phyloP scores from a whole-genome alignment of 345 rosid species.

The Reutealis trisperma region DNA sequence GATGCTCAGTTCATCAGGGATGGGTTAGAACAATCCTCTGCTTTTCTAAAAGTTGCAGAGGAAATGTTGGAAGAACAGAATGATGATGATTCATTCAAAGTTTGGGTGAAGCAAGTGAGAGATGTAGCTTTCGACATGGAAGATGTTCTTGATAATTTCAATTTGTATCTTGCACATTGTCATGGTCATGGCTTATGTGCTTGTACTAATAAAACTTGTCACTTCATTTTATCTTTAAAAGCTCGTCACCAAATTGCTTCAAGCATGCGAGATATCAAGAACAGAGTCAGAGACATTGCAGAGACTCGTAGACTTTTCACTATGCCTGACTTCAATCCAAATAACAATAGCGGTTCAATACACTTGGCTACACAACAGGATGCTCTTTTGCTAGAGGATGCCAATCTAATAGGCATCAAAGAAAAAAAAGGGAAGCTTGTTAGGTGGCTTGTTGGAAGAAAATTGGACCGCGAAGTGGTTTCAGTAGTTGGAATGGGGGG shows the following conservation, averaged over 20 bases:
- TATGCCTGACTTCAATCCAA: no score
- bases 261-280: constrained; percentile 14
- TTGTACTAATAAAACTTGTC: neutral
- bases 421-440: constrained; percentile 19
- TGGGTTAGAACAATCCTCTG: neutral
- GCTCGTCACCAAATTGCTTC: constrained; percentile 11
- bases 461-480: constrained; percentile 11
- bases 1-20: constrained; percentile 12
- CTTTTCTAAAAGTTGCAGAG: constrained; percentile 33
- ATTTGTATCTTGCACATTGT: neutral
- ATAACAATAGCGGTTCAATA: neutral
- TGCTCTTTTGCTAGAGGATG: constrained; percentile 33
- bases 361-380: constrained; percentile 13
- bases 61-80: neutral
- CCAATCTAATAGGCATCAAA: constrained; percentile 27
- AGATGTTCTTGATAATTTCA: constrained; percentile 29
- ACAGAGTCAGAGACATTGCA: constrained; percentile 6
- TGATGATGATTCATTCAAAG: neutral
- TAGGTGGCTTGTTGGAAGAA: constrained; percentile 12
- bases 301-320: no score
- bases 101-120: neutral
- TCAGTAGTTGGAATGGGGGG: constrained; percentile 1
- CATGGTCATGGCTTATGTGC: constrained; percentile 2
- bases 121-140: constrained; percentile 30
- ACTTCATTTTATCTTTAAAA: neutral